Base-by-base conservation (phyloP, 306 rosid genomes). In the Vachellia collinsii region DNA sequence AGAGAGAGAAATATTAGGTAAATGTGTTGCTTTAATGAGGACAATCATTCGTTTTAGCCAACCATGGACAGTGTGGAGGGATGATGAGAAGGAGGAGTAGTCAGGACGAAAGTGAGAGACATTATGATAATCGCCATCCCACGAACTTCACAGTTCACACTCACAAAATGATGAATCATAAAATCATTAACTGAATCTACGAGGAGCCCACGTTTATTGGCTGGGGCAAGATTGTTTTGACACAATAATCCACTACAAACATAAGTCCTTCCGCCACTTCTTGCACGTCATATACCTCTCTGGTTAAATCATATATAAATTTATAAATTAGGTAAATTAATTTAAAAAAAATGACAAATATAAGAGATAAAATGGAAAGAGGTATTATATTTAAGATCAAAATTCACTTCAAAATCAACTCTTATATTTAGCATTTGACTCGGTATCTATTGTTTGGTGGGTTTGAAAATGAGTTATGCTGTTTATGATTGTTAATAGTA, bases 31-130 rank as follows among this genome's bases (percentile, higher is more conserved):
- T 76, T 76, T 48, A 50, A 70, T 58, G 54, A 19, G 22, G 23
- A 20, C 42, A 74, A 47, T 67, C 74, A 83, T 22, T 48, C n/a
- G 19, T 16, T 53, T 62, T 78, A 56, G 77, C 34, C 67, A 38
- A 8, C 69, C 17, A 58, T 67, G n/a, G 34, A 38, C 54, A 42
- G 54, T 25, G 68, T 3, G n/a, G 41, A 29, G 68, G 41, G 10
- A 62, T 62, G 41, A 29, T 62, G 14, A 22, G 37, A 42, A 5
- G 25, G 7, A 12, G 36, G 50, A 62, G 68, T 54, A 43, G 42
- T 38, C 68, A 48, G 77, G 50, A 41, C 48, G 48, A 79, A 54
- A 59, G 29, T 48, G 51, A 70, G 69, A 56, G 71, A 53, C 58
- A 84, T 63, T 12, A 51, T 61, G 43, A 58, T 22, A 71, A 48